Base-by-base conservation (phyloP, 2,329 filamentous ascomycete species). In the Sphaerulina vaccinii region DNA sequence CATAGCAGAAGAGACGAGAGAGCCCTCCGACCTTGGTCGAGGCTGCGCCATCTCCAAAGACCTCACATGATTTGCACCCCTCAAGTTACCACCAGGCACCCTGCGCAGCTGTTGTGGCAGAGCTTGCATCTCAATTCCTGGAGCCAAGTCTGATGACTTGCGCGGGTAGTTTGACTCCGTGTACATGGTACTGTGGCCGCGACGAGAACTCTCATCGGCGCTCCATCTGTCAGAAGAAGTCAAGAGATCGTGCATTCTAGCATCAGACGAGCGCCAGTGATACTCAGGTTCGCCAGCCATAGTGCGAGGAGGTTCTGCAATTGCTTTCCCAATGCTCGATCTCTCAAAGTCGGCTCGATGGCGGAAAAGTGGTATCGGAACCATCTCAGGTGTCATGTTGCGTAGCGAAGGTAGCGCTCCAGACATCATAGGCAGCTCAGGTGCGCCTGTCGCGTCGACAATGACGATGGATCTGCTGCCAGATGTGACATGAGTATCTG, bases 391-490 rank as follows among this genome's bases (percentile, higher is more conserved):
- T 1, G 62, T 60, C 59, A 54, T 60, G n/a, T 60, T 61, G 40
- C 56, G 62, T 5, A 63, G 52, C 8, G 64, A 63, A 23, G 62
- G 61, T 27, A 67, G 37, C 5, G 52, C 60, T 19, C 60, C 55
- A 15, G 57, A 54, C 36, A 58, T 57, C 40, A 56, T 54, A 4
- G 61, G 56, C 10, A 60, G n/a, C 39, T 61, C 55, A 27, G 60
- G 59, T 0, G 84, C 86, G 24, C 82, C 83, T 52, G 80, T 82
- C 57, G 80, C 80, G 61, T 95, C 88, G 29, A 95, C 83, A 64
- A 96, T 95, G 49, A 96, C 79, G 59, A 96, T 95, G 0, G 90
- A 95, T 65, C 91, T 86, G 75, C 89, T 95, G n/a, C 89, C 88
- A 9, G 79, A 78, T 0, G 90, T 93, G 38, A 92, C 81, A 50